Base-by-base conservation (phyloP, 257 asterid species). In the Capsicum baccatum region DNA sequence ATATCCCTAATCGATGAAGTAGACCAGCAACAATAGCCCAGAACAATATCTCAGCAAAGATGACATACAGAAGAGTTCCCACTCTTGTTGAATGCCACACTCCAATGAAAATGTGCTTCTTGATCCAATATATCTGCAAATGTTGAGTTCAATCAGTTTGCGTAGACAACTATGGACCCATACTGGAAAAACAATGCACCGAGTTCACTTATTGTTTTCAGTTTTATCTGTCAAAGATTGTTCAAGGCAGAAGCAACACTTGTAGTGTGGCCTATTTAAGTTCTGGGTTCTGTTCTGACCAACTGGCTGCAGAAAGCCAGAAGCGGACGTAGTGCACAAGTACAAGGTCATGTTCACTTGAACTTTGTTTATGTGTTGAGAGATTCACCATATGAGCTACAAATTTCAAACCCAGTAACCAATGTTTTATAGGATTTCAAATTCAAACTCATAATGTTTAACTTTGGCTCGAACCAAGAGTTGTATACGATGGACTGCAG, bases 21-120 rank as follows among this genome's bases (percentile, higher is more conserved):
- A 91, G 14, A 79, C 94, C 96, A 73, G 93, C 88, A 81, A 92
- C 85, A 1, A 91, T 42, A 47, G 85, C 93, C 98, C 98, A 94
- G 87, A 94, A 92, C 84, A 90, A 68, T 83, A 94, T 92, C 83
- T 94, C 97, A n/a, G 88, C 96, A 84, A 94, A 91, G 44, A 92
- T 83, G 42, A 92, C 97, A 87, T 94, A 94, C 11, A 94, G 90
- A 15, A 94, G 92, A 83, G 86, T 90, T 5, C 98, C 97, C 2
- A 89, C 91, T 88, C 91, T 92, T 76, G 70, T 89, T 78, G 94
- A 91, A 87, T 89, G 93, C 95, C 98, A 92, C 9, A 92, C 93
- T 14, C 88, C 83, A 14, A 90, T 84, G 92, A 94, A 92, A n/a
- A 92, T 79, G 84, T 94, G 98, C 91, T 94, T 92, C 90, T 92